phyloP scores from a whole-genome alignment of 805 yeast species.

The Wickerhamiella dianesei region DNA sequence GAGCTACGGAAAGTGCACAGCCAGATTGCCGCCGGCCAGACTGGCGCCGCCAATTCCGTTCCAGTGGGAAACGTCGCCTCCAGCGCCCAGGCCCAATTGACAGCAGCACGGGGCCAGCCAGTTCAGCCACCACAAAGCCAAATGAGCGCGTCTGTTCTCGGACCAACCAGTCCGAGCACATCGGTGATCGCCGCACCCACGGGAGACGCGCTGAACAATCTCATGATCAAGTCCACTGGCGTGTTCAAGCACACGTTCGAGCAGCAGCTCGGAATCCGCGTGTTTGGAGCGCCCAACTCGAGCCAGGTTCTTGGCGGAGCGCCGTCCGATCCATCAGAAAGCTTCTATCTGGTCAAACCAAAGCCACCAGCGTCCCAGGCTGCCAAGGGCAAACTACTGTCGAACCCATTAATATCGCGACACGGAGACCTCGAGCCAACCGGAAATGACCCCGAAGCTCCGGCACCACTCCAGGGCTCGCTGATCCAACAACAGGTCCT shows the following conservation, averaged over 20 bases:
- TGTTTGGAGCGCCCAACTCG: neutral
- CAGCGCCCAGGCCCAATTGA: conserved; percentile 1
- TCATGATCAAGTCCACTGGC: conserved; percentile 13
- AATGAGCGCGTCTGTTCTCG: neutral
- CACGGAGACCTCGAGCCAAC: neutral
- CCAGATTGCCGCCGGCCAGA: conserved; percentile 7
- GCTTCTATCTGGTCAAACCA: conserved; percentile 26
- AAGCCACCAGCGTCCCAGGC: conserved; percentile 2
- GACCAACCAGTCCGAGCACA: neutral
- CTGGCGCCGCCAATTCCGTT: neutral
- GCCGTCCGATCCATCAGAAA: conserved; percentile 16
- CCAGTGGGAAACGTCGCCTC: conserved; percentile 2
- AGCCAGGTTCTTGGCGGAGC: neutral
- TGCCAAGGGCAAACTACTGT: neutral
- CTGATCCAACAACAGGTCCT: conserved; percentile 20
- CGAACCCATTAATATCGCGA: neutral
- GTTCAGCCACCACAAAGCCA: neutral
- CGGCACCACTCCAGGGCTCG: conserved; percentile 15
- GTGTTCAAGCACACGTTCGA: conserved; percentile 16
- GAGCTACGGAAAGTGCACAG: conserved; percentile 2
- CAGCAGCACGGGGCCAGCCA: neutral
- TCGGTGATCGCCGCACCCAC: conserved; percentile 5
- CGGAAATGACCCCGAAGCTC: conserved; percentile 19
- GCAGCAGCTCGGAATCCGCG: conserved; percentile 8
- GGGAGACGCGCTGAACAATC: conserved; percentile 13